Evolutionary conservation across 1,284 basidiomycete genomes (phyloP), one percentile per base, ranked within the genome.

Genomic region (Cryptococcus floricola): DNA sequence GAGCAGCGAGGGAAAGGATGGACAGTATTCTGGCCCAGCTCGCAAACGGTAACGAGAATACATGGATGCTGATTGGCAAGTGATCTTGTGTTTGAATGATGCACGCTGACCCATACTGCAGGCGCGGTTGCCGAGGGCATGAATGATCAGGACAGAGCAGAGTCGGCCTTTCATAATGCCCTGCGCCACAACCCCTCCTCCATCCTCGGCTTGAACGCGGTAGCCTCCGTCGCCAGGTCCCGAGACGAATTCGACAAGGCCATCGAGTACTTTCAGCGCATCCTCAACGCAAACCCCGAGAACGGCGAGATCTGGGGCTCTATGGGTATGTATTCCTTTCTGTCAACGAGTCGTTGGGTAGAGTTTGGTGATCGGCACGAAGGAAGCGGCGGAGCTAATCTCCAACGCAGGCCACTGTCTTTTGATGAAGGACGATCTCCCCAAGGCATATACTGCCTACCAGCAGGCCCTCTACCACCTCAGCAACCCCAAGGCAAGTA

Each of bases 401-500:
- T 34, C 16, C 3, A 10, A 6, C 38, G n/a, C 38, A 70, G 74
- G 92, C 39, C 94, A 98, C 72, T 98, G 96, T 79, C 95, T 95
- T 77, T 84, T 99, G 55, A 98, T 98, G 94, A 94, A 97, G 75
- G 95, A 98, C 72, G 94, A 98, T 78, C 84, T 99, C 55, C 94
- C 96, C 78, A 96, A 95, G 79, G 96, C 96, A 0, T 98, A 98
- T 78, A 88, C 91, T 1, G 94, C 96, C 6, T 99, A 99, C 78
- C 96, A 99, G 78, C 94, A 98, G 77, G 95, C 95, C 0, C 83
- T 99, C 18, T 97, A 96, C 74, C 84, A 95, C 63, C 84, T 98
- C 41, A 91, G 91, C 3, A 95, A 96, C 68, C 95, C 95, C 34
- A 98, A 97, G 81, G 87, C 87, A 66, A 46, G 74, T 64, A 39